These are phyloP conservation scores for Symbiodinium natans DNA, from an alignment of 73 alveolate genomes.

Conservation along the genomic window DNA sequence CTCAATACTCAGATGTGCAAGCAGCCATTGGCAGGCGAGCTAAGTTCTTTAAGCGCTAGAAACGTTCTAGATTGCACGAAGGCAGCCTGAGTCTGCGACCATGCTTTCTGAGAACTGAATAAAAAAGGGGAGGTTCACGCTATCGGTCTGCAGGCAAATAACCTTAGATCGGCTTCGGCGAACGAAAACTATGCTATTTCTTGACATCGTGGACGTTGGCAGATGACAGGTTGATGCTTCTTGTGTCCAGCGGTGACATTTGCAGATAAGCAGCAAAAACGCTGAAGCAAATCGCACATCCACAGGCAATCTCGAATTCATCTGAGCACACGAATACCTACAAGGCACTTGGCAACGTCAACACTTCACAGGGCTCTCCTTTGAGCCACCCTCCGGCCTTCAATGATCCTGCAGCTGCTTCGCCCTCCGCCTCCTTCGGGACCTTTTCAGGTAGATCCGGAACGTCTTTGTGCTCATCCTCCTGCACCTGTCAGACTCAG, in stretches of 20 bases:
- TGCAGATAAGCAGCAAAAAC: constrained; percentile 6
- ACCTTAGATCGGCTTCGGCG: too few relatives aligned
- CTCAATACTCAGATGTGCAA: too few relatives aligned
- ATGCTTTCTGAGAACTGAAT: constrained; percentile 39
- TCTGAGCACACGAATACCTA: constrained; percentile 61
- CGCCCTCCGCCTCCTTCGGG: too few relatives aligned
- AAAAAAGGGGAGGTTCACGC: constrained; percentile 32
- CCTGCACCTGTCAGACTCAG: too few relatives aligned
- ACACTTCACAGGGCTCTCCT: neutral
- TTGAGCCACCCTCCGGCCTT: neutral
- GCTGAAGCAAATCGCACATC: constrained; percentile 48
- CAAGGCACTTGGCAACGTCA: neutral
- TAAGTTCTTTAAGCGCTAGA: too few relatives aligned
- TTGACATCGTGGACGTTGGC: too few relatives aligned
- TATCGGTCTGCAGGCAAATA: constrained; percentile 41
- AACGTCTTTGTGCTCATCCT: too few relatives aligned
- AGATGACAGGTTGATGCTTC: neutral
- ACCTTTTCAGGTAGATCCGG: too few relatives aligned
- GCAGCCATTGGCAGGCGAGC: too few relatives aligned
- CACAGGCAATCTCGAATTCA: constrained; percentile 41
- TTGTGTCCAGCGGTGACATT: neutral
- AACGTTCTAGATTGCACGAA: too few relatives aligned
- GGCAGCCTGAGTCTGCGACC: neutral
- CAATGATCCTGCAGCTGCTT: neutral
- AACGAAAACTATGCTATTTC: too few relatives aligned